Base-by-base conservation (phyloP, 257 asterid genomes). In the Apocynum venetum region DNA sequence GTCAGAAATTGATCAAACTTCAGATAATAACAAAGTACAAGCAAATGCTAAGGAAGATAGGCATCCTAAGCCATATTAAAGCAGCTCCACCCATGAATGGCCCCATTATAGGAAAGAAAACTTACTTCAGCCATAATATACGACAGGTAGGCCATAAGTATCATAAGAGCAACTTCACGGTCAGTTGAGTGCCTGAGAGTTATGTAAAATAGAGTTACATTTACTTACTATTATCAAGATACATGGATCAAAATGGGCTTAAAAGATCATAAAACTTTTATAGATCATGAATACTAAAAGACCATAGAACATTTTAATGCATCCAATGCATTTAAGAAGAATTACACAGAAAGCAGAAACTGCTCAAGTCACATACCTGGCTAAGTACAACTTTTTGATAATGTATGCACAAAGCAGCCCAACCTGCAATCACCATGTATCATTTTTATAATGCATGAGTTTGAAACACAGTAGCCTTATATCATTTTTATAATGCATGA, bases 121-220 rank as follows among this genome's bases (percentile, higher is more conserved):
- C 76, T 73, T 76, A 91, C 98, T 89, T 89, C 93, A 0, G 97
- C 94, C 71, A 84, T 63, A 75, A 87, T 82, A 81, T 93, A 93
- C 55, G 97, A 89, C 73, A 89, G 90, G 84, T 89, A 93, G 64
- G 98, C 92, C 98, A 93, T 87, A 85, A 93, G 94, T 82, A 91
- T 87, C 96, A 91, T 81, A 53, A 91, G 84, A 79, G 93, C 92
- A 61, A 93, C 85, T 90, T 89, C 96, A 61, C 91, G 93, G 80
- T 86, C 87, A 59, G 97, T 86, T 53, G 97, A 89, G 81, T 93
- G 90, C 89, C 97, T 93, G 89, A 74, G 82, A 85, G 80, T 77
- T 15, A 55, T 43, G 77, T 71, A 57, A 57, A 66, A 47, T 7
- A 80, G 56, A 47, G 36, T 75, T 60, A 38, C 38, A 53, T 52